Conservation (phyloP, 1,284 basidiomycete species). For the Erythrobasidium hasegawianum region DNA sequence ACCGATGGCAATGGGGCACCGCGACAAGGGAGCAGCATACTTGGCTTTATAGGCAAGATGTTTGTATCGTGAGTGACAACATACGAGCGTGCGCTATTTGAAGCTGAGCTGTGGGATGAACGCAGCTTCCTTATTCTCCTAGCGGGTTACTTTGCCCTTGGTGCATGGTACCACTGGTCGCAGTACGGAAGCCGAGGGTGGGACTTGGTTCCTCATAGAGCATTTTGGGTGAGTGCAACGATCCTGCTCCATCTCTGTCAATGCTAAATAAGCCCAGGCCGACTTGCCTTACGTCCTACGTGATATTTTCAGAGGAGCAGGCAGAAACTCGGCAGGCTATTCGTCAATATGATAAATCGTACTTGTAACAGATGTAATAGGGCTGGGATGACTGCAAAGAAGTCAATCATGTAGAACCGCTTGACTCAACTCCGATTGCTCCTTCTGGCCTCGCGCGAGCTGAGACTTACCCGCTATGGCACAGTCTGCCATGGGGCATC, state of each 20-base stretch:
- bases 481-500: not conserved
- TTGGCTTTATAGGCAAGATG: slow-evolving; percentile 67
- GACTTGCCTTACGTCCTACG: slow-evolving; percentile 76
- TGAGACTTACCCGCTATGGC: not conserved
- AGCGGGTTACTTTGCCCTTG: slow-evolving; percentile 64
- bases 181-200: slow-evolving; percentile 71
- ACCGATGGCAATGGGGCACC: slow-evolving; percentile 46
- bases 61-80: slow-evolving; percentile 71
- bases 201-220: slow-evolving; percentile 71
- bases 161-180: slow-evolving; percentile 76
- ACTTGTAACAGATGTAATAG: not conserved
- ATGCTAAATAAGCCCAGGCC: no score
- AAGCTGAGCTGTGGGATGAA: no score
- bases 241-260: no score
- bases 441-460: not conserved
- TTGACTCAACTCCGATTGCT: not conserved
- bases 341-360: slow-evolving; percentile 7
- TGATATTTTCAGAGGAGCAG: slow-evolving; percentile 54
- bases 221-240: slow-evolving; percentile 26
- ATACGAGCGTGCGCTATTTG: no score
- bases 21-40: slow-evolving; percentile 45
- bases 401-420: no score
- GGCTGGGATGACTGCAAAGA: no score
- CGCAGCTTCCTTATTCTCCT: slow-evolving; percentile 61
- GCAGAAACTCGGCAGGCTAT: slow-evolving; percentile 28